Conservation (phyloP, 192 early-diverging fungal genomes). For the Linnemannia hyalina region DNA sequence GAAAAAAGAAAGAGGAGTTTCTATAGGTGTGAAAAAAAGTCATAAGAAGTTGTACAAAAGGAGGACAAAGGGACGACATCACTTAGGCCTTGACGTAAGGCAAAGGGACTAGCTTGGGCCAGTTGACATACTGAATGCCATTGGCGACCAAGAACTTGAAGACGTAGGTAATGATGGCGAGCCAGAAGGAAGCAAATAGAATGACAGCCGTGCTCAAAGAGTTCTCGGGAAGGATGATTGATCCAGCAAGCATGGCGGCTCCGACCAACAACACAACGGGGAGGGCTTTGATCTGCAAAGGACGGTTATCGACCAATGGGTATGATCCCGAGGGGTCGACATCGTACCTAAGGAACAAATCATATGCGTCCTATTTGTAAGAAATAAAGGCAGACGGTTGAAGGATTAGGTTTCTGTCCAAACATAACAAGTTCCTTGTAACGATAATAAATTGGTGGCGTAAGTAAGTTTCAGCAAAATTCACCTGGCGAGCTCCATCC, state of each 20-base stretch:
- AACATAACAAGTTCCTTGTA: constrained; percentile 32
- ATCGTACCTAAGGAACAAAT: constrained; percentile 81
- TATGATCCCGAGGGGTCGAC: constrained; percentile 50
- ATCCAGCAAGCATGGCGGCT: constrained; percentile 20
- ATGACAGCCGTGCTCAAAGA: constrained; percentile 39
- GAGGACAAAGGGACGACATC: not conserved
- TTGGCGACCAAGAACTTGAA: constrained; percentile 60
- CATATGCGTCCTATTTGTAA: constrained; percentile 79
- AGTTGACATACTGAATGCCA: constrained; percentile 64
- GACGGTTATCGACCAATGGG: constrained; percentile 69
- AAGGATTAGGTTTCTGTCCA: not conserved
- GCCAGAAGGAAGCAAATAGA: constrained; percentile 60
- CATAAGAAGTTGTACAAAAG: not conserved
- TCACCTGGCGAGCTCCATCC: constrained; percentile 89
- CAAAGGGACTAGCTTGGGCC: constrained; percentile 62
- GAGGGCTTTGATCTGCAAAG: constrained; percentile 69
- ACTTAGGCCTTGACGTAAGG: constrained; percentile 5
- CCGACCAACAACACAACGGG: constrained; percentile 27
- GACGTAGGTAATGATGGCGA: constrained; percentile 60
- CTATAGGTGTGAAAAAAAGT: not conserved
- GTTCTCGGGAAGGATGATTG: constrained; percentile 34
- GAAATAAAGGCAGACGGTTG: not conserved
- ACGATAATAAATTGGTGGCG: not conserved
- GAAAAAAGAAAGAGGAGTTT: not conserved
- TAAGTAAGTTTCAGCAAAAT: not conserved